These are phyloP conservation scores for Amanita pseudoporphyria DNA, from an alignment of 768 basidiomycete species.

Conservation along the genomic window DNA sequence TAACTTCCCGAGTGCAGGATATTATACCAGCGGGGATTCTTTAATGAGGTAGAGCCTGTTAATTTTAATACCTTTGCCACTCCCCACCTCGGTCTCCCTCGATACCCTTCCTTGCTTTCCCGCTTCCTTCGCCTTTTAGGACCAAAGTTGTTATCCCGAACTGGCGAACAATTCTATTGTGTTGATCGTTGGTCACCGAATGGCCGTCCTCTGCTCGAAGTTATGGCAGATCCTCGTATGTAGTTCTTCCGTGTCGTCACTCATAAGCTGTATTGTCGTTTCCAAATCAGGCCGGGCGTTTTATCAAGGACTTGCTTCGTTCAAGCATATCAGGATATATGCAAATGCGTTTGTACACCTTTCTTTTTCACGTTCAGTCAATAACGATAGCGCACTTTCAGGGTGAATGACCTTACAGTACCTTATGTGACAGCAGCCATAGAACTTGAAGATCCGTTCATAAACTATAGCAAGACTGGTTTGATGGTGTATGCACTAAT, in stretches of 20 bases:
- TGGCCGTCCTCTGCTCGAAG: conserved; percentile 59
- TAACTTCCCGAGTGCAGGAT: conserved; percentile 30
- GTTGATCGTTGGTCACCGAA: conserved; percentile 62
- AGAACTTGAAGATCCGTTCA: conserved; percentile 58
- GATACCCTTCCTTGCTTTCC: conserved; percentile 52
- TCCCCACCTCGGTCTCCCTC: conserved; percentile 70
- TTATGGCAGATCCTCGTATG: conserved; percentile 74
- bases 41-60: conserved; percentile 56
- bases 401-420: conserved; percentile 70
- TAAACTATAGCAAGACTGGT: conserved; percentile 42
- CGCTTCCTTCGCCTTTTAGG: conserved; percentile 46
- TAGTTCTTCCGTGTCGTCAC: conserved; percentile 6
- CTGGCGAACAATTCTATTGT: conserved; percentile 72
- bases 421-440: conserved; percentile 76
- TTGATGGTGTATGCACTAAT: conserved; percentile 45
- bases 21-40: conserved; percentile 60
- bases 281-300: conserved; percentile 55
- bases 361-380: background rate
- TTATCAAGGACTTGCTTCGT: conserved; percentile 58
- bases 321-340: conserved; percentile 64
- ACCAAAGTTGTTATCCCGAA: conserved; percentile 61
- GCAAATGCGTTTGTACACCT: conserved; percentile 61
- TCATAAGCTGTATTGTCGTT: background rate
- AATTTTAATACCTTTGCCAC: conserved; percentile 83
- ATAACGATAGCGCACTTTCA: conserved; percentile 15